phyloP scores from a whole-genome alignment of 495 filamentous ascomycete species.

The Penicillium soppii region DNA sequence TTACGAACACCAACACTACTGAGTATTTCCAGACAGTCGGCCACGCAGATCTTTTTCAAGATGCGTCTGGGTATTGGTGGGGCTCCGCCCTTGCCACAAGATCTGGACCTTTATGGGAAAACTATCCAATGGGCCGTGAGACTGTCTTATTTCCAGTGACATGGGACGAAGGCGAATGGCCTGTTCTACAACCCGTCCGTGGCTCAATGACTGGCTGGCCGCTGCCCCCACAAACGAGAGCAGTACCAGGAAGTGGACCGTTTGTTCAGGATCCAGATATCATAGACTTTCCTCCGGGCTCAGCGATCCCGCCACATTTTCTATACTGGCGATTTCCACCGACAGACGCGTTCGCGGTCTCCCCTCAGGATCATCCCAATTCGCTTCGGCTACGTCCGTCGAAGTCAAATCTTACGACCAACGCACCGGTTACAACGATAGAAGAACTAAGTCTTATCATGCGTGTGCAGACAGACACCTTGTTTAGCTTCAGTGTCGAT shows the following conservation, averaged over 20 bases:
- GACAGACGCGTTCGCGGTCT: conserved; percentile 9
- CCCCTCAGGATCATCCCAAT: conserved; percentile 8
- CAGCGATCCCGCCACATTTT: conserved; percentile 15
- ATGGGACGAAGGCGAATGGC: conserved; percentile 39
- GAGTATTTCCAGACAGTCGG: conserved; percentile 27
- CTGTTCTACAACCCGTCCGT: conserved; percentile 25
- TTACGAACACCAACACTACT: conserved; percentile 15
- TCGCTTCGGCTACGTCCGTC: conserved; percentile 13
- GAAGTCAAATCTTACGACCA: conserved; percentile 7
- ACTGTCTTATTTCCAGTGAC: conserved; percentile 53
- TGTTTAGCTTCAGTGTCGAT: conserved; percentile 19
- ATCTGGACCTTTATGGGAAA: conserved; percentile 24
- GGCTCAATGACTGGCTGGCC: conserved; percentile 16
- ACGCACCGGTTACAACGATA: not conserved
- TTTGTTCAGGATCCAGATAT: conserved; percentile 16
- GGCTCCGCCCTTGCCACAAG: conserved; percentile 48
- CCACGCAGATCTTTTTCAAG: conserved; percentile 36
- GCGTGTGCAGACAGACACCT: conserved; percentile 19
- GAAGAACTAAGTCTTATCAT: conserved; percentile 12
- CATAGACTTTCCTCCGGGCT: conserved; percentile 15
- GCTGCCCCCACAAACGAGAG: conserved; percentile 8
- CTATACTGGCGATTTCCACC: conserved; percentile 14
- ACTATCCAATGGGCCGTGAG: conserved; percentile 60
- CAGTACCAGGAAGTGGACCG: conserved; percentile 4
- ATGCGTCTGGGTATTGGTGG: conserved; percentile 52